These are phyloP conservation scores for Populus tomentosa DNA, from an alignment of 441 rosid genomes.

Conservation along the genomic window DNA sequence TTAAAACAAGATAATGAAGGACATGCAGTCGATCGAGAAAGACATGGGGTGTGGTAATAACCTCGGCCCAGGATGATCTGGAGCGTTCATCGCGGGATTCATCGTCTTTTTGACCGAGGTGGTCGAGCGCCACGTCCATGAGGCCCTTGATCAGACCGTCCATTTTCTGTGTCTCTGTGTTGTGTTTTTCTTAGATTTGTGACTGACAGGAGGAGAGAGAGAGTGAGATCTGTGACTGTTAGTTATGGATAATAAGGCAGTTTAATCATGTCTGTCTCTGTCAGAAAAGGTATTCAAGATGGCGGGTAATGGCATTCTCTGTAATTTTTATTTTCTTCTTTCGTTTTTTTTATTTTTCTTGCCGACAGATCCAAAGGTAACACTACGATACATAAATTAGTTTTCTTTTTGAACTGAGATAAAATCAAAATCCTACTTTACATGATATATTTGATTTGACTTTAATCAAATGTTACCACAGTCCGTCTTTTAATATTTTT, in stretches of 20 bases:
- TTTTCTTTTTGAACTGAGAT: not conserved
- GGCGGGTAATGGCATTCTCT: constrained; percentile 32
- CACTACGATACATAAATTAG: not conserved
- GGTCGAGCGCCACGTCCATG: constrained; percentile 56
- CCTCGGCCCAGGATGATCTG: constrained; percentile 85
- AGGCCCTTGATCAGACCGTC: constrained; percentile 77
- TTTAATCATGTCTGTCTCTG: constrained; percentile 24
- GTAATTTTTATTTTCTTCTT: not conserved
- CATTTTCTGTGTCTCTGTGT: constrained; percentile 28
- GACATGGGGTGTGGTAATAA: constrained; percentile 7
- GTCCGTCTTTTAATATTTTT: not conserved
- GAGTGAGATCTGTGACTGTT: not conserved
- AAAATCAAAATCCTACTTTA: not conserved
- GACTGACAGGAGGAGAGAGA: not conserved
- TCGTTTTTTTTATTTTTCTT: not conserved
- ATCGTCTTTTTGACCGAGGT: constrained; percentile 24
- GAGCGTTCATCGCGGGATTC: constrained; percentile 47
- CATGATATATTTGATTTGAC: not conserved
- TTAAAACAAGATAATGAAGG: not conserved
- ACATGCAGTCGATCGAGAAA: not conserved
- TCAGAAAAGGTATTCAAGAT: not conserved
- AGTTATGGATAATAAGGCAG: constrained; percentile 9
- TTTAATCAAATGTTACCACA: no score
- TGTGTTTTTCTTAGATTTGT: not conserved
- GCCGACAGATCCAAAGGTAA: constrained; percentile 5